Conservation (phyloP, 305 asterid species). For the Fraxinus albicans region DNA sequence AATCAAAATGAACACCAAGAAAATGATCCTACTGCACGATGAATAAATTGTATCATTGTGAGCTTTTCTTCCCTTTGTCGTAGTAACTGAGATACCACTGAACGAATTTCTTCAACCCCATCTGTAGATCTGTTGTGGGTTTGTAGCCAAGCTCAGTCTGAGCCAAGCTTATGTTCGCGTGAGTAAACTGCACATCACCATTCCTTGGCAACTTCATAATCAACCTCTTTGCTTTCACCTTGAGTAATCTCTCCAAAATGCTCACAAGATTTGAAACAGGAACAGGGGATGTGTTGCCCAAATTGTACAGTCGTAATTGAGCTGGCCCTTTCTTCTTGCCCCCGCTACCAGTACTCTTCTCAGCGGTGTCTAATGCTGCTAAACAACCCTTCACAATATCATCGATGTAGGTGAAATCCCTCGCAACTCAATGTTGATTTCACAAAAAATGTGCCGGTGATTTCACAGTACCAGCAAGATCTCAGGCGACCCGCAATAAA, state of each 20-base stretch:
- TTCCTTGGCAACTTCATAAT: too few relatives aligned
- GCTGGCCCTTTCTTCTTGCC: neutral
- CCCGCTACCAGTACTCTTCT: neutral
- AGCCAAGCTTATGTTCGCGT: too few relatives aligned
- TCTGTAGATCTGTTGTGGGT: neutral
- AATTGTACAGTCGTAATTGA: neutral
- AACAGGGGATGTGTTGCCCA: neutral
- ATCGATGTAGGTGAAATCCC: neutral
- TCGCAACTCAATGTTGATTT: neutral
- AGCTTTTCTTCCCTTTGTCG: neutral
- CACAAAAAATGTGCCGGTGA: too few relatives aligned
- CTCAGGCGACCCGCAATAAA: too few relatives aligned
- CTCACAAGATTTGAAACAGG: neutral
- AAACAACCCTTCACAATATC: neutral
- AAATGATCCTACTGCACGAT: neutral
- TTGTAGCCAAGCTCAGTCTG: neutral
- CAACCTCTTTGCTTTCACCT: too few relatives aligned
- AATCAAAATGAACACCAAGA: neutral
- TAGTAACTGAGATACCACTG: neutral
- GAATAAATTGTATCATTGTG: neutral
- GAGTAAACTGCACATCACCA: neutral
- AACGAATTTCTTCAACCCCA: neutral
- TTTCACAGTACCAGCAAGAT: too few relatives aligned
- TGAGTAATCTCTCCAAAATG: neutral
- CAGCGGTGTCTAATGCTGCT: neutral